Evolutionary conservation across 495 filamentous ascomycete genomes (phyloP).

Genomic region (Hypoxylon cercidicola): DNA sequence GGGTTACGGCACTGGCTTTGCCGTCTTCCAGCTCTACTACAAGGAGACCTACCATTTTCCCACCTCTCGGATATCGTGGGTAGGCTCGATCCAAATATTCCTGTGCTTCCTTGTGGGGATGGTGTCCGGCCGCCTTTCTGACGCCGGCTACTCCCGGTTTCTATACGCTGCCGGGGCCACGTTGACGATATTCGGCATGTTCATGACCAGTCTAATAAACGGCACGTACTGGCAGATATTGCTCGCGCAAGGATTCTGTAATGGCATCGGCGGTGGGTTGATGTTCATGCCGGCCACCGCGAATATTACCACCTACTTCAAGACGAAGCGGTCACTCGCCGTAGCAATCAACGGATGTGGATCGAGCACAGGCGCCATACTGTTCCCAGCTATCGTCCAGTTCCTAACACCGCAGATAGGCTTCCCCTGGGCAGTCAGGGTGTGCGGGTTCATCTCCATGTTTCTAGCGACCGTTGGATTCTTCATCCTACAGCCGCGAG

Average conservation of each 20-base stretch:
- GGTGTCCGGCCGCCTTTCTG: constrained; percentile 51
- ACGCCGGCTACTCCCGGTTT: constrained; percentile 51
- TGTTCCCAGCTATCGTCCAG: constrained; percentile 54
- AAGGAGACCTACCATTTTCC: constrained; percentile 49
- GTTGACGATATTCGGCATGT: constrained; percentile 50
- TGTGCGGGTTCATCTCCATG: constrained; percentile 50
- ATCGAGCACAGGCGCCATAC: constrained; percentile 51
- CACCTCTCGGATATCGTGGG: constrained; percentile 53
- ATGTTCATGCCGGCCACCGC: constrained; percentile 56
- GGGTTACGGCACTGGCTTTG: constrained; percentile 54
- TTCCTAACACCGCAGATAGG: constrained; percentile 54
- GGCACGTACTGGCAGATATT: constrained; percentile 53
- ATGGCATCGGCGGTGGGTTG: constrained; percentile 52
- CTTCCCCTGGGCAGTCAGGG: constrained; percentile 57
- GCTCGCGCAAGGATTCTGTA: constrained; percentile 54
- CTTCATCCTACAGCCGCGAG: constrained; percentile 45
- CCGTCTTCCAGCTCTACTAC: constrained; percentile 59
- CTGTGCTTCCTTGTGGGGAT: constrained; percentile 53
- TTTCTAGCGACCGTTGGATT: constrained; percentile 43
- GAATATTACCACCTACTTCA: constrained; percentile 53
- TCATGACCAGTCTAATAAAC: constrained; percentile 52
- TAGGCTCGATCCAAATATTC: constrained; percentile 57
- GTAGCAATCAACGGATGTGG: constrained; percentile 54
- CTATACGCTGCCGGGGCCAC: constrained; percentile 46
- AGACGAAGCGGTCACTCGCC: constrained; percentile 48